Base-by-base conservation (phyloP, 2,329 filamentous ascomycete genomes). In the Exophiala lecanii-corni region DNA sequence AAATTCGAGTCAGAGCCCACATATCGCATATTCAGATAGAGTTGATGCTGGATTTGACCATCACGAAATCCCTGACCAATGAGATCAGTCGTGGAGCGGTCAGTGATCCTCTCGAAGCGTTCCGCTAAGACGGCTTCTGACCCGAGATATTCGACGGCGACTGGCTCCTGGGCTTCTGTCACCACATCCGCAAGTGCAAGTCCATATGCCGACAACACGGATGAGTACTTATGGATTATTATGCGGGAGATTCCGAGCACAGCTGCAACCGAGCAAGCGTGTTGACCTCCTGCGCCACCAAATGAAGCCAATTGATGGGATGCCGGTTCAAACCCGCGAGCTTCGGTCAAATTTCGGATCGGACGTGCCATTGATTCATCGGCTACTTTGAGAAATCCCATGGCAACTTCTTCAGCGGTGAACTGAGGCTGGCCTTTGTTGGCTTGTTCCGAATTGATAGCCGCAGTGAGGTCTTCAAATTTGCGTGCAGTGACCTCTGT, bases 81-180 rank as follows among this genome's bases (percentile, higher is more conserved):
- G 32, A 74, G 59, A 2, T 71, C 68, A 1, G 54, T 47, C 0
- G 59, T 56, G 0, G 70, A 64, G 26, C 83, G 85, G 9, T 76
- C 72, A 60, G 84, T 88, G 37, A 96, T 74, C 32, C 84, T 81
- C 12, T 79, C 75, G 72, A 95, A 85, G 60, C 89, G 91, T 18
- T 68, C 68, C 53, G 81, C 76, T 9, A 96, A 67, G 7, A 40
- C 51, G 1, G 55, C 40, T 37, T 62, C 56, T 4, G 63, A 45
- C 13, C 31, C 60, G 10, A 59, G 49, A 37, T 45, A 45, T 16
- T 39, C 33, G 10, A 38, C 20, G 6, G 46, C 44, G 3, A 41
- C 46, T 12, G 46, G 46, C 19, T 48, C 45, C 18, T 48, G 45
- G 26, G 26, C 36, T 41, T 45, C 43, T 28, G 35, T 45, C 37